Percentiles rank a stretch among this genome's conserved stretches.
phyloP scores from a whole-genome alignment of 2,329 filamentous ascomycete species.

The Hypoxylon sp. region DNA sequence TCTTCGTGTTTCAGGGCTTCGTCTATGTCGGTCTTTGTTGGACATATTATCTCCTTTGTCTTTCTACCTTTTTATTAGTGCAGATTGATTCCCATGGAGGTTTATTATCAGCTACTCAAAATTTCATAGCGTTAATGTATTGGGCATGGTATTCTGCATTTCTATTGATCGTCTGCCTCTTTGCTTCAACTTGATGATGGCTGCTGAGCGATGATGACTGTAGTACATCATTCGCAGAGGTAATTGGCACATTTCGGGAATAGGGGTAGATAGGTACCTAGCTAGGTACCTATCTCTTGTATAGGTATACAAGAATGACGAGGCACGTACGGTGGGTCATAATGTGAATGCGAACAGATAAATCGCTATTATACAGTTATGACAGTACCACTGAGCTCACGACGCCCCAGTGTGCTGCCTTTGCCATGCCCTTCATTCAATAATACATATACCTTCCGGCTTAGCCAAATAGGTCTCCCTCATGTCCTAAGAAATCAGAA shows the following conservation, averaged over 20 bases:
- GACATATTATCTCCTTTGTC: slow-evolving; percentile 17
- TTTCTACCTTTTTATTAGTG: slow-evolving; percentile 10
- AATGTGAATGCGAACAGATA: neutral
- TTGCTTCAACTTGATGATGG: neutral
- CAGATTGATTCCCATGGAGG: slow-evolving; percentile 2
- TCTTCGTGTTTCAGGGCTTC: neutral
- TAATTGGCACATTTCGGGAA: too few species aligned
- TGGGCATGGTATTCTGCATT: neutral
- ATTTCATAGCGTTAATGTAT: slow-evolving; percentile 20
- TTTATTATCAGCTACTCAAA: slow-evolving; percentile 22
- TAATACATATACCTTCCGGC: neutral
- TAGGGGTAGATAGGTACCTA: too few species aligned
- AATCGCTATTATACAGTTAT: neutral
- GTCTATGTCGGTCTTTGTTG: slow-evolving; percentile 4
- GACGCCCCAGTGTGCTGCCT: slow-evolving; percentile 3
- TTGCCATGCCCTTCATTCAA: neutral
- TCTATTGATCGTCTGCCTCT: neutral
- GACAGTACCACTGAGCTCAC: neutral
- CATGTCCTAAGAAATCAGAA: neutral
- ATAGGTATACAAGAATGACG: too few species aligned
- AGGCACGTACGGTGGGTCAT: too few species aligned
- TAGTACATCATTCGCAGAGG: too few species aligned
- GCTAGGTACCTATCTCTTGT: too few species aligned
- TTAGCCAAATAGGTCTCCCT: neutral
- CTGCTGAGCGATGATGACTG: neutral